Percentiles rank a stretch among this genome's conserved stretches.
phyloP scores from a whole-genome alignment of 768 basidiomycete genomes.

The Macrolepiota fuliginosa region DNA sequence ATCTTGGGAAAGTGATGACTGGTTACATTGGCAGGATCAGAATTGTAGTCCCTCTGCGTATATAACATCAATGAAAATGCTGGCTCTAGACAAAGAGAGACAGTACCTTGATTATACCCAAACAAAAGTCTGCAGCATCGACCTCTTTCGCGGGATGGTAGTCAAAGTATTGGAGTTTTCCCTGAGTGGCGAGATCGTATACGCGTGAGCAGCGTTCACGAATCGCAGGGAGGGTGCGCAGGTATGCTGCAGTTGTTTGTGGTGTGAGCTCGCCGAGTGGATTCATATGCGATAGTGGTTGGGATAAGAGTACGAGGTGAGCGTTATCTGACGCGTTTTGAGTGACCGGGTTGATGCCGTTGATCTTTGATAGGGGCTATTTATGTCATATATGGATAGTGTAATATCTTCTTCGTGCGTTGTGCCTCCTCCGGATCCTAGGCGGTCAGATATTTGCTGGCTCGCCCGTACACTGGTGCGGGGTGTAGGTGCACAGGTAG shows the following conservation, averaged over 20 bases:
- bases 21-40: conserved; percentile 37
- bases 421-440: too few relatives aligned
- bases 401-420: background rate
- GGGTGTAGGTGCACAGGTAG: too few relatives aligned
- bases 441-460: too few relatives aligned
- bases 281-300: conserved; percentile 2
- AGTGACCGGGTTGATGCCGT: background rate
- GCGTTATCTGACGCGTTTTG: background rate
- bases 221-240: conserved; percentile 87
- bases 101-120: conserved; percentile 69
- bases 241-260: conserved; percentile 51
- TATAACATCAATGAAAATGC: conserved; percentile 2
- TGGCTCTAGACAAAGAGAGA: background rate
- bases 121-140: conserved; percentile 71
- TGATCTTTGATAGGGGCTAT: background rate
- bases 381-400: background rate
- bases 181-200: conserved; percentile 70
- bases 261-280: conserved; percentile 3
- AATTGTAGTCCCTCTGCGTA: conserved; percentile 10
- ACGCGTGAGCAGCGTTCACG: conserved; percentile 81
- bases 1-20: conserved; percentile 18
- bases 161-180: conserved; percentile 81
- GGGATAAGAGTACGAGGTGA: background rate
- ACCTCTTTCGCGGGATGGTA: conserved; percentile 77
- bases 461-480: too few relatives aligned